Conservation (phyloP, 2,329 filamentous ascomycete species). For the Xylariaceae sp. region DNA sequence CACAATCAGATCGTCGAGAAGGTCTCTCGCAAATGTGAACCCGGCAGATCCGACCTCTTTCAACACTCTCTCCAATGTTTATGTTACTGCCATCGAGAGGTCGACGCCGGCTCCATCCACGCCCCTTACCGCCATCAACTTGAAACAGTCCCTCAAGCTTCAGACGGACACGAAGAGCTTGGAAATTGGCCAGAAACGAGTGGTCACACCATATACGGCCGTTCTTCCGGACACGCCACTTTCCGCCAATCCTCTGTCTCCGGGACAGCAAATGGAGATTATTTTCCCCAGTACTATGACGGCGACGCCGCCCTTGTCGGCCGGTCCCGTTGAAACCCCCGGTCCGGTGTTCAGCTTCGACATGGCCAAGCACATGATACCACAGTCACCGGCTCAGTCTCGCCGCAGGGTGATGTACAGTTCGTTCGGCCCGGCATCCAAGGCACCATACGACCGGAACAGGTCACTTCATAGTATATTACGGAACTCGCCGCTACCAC, state of each 20-base stretch:
- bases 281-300: slow-evolving; percentile 54
- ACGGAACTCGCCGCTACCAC: slow-evolving; percentile 60
- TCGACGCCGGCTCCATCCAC: slow-evolving; percentile 45
- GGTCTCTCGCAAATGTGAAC: slow-evolving; percentile 41
- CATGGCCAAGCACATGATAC: slow-evolving; percentile 15
- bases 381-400: slow-evolving; percentile 32
- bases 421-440: slow-evolving; percentile 19
- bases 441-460: slow-evolving; percentile 55
- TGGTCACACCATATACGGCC: slow-evolving; percentile 41
- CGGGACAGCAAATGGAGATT: slow-evolving; percentile 39
- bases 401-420: slow-evolving; percentile 35
- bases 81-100: slow-evolving; percentile 58
- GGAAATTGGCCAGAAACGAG: slow-evolving; percentile 28
- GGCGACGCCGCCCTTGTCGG: slow-evolving; percentile 55
- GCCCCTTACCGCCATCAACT: slow-evolving; percentile 47
- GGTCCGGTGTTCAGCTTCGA: slow-evolving; percentile 44
- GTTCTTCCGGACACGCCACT: slow-evolving; percentile 51
- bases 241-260: slow-evolving; percentile 47
- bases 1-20: slow-evolving; percentile 35
- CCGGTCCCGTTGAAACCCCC: slow-evolving; percentile 43
- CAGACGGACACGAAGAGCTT: slow-evolving; percentile 31
- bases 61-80: slow-evolving; percentile 64
- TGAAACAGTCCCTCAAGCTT: slow-evolving; percentile 33
- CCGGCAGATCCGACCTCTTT: slow-evolving; percentile 59
- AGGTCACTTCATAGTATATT: slow-evolving; percentile 59